Conservation (phyloP, 768 basidiomycete species). For the Kondoa subrosea region DNA sequence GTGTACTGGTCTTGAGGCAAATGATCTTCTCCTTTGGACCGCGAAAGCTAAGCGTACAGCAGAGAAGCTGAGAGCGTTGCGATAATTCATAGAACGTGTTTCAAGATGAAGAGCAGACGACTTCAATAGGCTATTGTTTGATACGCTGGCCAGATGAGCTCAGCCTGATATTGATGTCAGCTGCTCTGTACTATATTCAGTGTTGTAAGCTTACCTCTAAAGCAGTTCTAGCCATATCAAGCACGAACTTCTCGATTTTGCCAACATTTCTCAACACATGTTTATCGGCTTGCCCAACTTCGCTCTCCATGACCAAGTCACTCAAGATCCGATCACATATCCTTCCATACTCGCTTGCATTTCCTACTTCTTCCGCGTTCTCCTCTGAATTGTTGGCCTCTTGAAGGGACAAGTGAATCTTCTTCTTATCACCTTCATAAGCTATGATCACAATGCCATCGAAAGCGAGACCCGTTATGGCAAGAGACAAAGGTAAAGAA, state of each 20-base stretch:
- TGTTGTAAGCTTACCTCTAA: constrained; percentile 43
- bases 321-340: constrained; percentile 63
- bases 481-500: constrained; percentile 84
- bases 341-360: background rate
- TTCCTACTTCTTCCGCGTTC: background rate
- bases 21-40: no score
- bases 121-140: constrained; percentile 42
- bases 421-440: constrained; percentile 63
- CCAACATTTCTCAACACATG: constrained; percentile 92
- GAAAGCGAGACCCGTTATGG: constrained; percentile 75
- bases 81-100: background rate
- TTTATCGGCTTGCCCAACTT: constrained; percentile 88
- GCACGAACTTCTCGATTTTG: constrained; percentile 83
- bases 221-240: constrained; percentile 85
- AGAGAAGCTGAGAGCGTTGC: background rate
- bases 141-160: constrained; percentile 90
- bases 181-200: constrained; percentile 28
- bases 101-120: background rate
- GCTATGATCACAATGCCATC: constrained; percentile 75
- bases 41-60: background rate
- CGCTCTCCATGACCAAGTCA: constrained; percentile 79
- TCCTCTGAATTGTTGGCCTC: constrained; percentile 4
- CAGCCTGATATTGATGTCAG: constrained; percentile 28
- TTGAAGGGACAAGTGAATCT: constrained; percentile 73
- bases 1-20: no score